Conservation (phyloP, 352 stramenopile species). For the Elongisporangium senticosum region DNA sequence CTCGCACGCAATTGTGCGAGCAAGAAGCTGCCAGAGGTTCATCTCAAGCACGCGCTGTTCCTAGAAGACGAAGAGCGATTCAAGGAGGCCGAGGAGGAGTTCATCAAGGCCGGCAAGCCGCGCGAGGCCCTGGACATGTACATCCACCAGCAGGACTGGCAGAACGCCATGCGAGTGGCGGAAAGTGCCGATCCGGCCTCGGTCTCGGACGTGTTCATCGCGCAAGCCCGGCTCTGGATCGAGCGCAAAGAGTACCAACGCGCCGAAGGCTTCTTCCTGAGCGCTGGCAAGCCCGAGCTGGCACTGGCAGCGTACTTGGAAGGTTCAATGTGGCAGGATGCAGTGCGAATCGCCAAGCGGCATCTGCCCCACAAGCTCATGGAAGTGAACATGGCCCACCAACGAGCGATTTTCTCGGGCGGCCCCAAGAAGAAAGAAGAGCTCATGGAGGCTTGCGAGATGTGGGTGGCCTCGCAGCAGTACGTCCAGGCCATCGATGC, state of each 20-base stretch:
- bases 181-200: conserved; percentile 87
- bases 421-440: conserved; percentile 76
- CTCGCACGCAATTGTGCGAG: conserved; percentile 77
- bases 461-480: conserved; percentile 85
- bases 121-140: conserved; percentile 96
- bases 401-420: conserved; percentile 74
- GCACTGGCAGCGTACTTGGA: conserved; percentile 86
- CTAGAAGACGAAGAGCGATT: conserved; percentile 93
- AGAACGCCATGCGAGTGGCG: conserved; percentile 88
- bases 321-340: conserved; percentile 83
- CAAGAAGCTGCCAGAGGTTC: conserved; percentile 89
- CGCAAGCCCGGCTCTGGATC: conserved; percentile 83
- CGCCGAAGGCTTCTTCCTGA: conserved; percentile 89
- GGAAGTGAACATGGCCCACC: conserved; percentile 86
- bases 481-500: conserved; percentile 90
- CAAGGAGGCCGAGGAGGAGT: conserved; percentile 89
- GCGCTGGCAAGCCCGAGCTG: conserved; percentile 88
- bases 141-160: conserved; percentile 92
- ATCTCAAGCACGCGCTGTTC: conserved; percentile 91
- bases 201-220: conserved; percentile 88
- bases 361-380: conserved; percentile 91
- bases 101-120: conserved; percentile 90
- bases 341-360: conserved; percentile 83
- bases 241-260: conserved; percentile 82
- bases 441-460: conserved; percentile 80